Evolutionary conservation across 176 grass and related monocot species (phyloP), one percentile per base, ranked within the genome.

Genomic region (Pontederia paniculata): DNA sequence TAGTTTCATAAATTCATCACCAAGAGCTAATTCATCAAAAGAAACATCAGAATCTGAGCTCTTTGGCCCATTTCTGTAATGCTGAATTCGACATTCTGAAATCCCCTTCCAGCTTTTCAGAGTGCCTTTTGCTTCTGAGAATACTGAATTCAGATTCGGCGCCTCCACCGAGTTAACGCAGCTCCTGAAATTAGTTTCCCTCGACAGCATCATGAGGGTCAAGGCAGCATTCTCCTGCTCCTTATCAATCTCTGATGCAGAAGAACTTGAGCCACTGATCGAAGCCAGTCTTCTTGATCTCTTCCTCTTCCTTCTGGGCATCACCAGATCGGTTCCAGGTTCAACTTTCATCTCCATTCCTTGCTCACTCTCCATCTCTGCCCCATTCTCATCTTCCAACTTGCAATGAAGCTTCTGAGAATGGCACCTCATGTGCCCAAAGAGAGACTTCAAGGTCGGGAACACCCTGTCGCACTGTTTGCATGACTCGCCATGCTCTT

Each of bases 231-330:
- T 19, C 17, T 69, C 52, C 8, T 62, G 59, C 42, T 69, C 66
- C 14, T 68, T 45, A 9, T 69, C 52, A 21, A 57, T 17, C 51
- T 55, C 25, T 13, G 17, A 25, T 4, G n/a, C 51, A 50, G 42
- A 45, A 12, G 65, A 55, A 2, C 50, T 44, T 5, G 52, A 46
- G 11, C 11, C n/a, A 0, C 11, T 18, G 66, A 69, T 69, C 52
- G 52, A 57, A 5, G 52, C 52, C 52, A 69, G 28, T 19, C 17
- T 52, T 8, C 66, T 44, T 42, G 66, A 69, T 53, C 66, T 55
- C 52, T n/a, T 55, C 41, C 52, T 23, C 52, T 17, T 69, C 41
- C n/a, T 57, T 42, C n/a, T 43, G 9, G 52, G 31, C 12, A 46
- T 19, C 59, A 46, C 12, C 19, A 14, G 2, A 10, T 62, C 59